Evolutionary conservation across 495 filamentous ascomycete species (phyloP), one percentile per base, ranked within the genome.

Genomic region (Sabuloglossum arenarium): DNA sequence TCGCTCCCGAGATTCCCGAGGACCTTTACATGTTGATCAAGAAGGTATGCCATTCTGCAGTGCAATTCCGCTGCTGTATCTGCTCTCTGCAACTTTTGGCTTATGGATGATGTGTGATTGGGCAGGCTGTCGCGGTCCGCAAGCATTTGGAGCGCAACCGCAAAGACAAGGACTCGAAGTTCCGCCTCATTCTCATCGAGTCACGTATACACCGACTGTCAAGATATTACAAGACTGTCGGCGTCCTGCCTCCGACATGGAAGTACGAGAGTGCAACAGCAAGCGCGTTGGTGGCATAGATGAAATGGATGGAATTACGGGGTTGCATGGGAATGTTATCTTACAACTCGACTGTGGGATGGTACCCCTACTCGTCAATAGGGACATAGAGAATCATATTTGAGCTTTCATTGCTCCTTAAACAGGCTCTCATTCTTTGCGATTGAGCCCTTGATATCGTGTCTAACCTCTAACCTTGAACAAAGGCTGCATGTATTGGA

Each of bases 101-200:
- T 31, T 39, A 39, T 12, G 34, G 23, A 54, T 1, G 16, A 25
- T 24, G 23, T 46, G 19, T 58, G 21, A 59, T 64, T 56, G 4
- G 58, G 49, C 31, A 88, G 87, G 90, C 90, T 65, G 90, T 96
- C 68, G 83, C 90, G 68, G 91, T 99, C 76, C 91, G 93, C 75
- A 99, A 99, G 86, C 93, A 97, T 76, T 86, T 99, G 63, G 89
- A 97, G 79, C 84, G 87, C 73, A 99, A 99, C 81, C 88, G 91
- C 72, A 99, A 99, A 80, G 91, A 97, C 82, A 93, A 87, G 76
- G 91, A 97, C 79, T 82, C 80, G 79, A 98, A 98, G 79, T 96
- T 98, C 85, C 88, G 90, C 68, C 83, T 99, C 58, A 97, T 99
- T 85, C 84, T 99, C 60, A 89, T 99, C 75, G 91, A 99, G 82